Conservation (phyloP, 2,329 filamentous ascomycete genomes). For the Cordyceps cicadae region DNA sequence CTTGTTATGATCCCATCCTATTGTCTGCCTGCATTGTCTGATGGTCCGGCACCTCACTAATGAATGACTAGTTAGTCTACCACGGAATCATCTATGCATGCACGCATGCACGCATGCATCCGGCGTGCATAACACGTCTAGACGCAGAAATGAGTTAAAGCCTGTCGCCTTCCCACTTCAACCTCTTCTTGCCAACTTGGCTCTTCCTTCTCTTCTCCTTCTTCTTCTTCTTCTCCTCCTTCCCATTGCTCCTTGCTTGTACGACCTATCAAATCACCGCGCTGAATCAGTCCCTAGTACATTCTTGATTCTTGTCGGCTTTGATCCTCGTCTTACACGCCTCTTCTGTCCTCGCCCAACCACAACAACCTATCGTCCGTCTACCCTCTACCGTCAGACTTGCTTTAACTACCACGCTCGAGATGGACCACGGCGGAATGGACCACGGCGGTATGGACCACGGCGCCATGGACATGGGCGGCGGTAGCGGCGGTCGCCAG, state of each 20-base stretch:
- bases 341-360: background rate
- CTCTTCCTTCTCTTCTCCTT: background rate
- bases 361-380: background rate
- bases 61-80: no score
- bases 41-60: no score
- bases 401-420: background rate
- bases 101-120: no score
- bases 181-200: background rate
- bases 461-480: conserved; percentile 15
- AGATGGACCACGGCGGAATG: conserved; percentile 11
- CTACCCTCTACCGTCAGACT: no score
- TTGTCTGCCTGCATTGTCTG: no score
- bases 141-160: background rate
- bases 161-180: background rate
- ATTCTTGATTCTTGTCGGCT: background rate
- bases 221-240: background rate
- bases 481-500: conserved; percentile 15
- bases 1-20: no score
- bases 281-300: no score
- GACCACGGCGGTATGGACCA: conserved; percentile 16
- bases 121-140: no score
- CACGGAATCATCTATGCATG: no score
- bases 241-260: background rate
- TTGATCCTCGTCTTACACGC: background rate
- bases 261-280: background rate